Conservation (phyloP, 2,329 filamentous ascomycete genomes). For the Ceratocystiopsis sp. region DNA sequence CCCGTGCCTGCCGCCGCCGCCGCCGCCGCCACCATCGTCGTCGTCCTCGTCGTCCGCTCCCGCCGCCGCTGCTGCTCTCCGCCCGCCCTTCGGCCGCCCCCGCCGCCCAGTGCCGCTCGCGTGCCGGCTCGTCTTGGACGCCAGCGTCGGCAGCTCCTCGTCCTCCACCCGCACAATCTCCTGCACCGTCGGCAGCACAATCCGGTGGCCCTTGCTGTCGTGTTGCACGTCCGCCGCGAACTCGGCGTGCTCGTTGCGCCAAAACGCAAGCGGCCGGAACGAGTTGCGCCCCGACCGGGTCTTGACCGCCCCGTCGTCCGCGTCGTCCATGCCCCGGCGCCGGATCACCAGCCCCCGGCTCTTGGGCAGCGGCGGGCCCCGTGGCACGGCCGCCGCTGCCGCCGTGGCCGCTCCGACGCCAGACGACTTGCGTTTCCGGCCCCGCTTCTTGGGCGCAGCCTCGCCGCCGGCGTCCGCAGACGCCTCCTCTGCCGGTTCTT, state of each 20-base stretch:
- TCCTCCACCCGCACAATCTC: constrained; percentile 63
- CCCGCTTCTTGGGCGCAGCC: not conserved
- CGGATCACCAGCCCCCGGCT: constrained; percentile 36
- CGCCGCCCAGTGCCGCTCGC: constrained; percentile 2
- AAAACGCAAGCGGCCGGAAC: constrained; percentile 64
- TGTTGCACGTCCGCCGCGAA: constrained; percentile 41
- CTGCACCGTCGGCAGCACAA: constrained; percentile 54
- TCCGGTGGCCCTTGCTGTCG: constrained; percentile 18
- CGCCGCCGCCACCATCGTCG: constrained; percentile 19
- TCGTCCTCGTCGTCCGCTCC: constrained; percentile 11
- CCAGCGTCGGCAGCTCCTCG: constrained; percentile 24
- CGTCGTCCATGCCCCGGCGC: constrained; percentile 22
- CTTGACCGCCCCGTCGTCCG: constrained; percentile 29
- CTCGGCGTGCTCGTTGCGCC: constrained; percentile 68
- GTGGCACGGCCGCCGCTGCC: constrained; percentile 27
- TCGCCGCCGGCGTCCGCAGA: not conserved
- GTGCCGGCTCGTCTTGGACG: constrained; percentile 7
- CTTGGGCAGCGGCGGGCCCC: constrained; percentile 38
- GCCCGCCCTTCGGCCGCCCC: not conserved
- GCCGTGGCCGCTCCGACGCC: constrained; percentile 28
- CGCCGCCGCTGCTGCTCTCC: not conserved
- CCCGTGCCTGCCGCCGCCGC: constrained; percentile 22
- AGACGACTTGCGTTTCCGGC: constrained; percentile 21
- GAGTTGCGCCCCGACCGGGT: constrained; percentile 66
- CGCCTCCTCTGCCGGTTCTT: not conserved